phyloP scores from a whole-genome alignment of 768 basidiomycete species.

The Tricholoma hemisulphureum region DNA sequence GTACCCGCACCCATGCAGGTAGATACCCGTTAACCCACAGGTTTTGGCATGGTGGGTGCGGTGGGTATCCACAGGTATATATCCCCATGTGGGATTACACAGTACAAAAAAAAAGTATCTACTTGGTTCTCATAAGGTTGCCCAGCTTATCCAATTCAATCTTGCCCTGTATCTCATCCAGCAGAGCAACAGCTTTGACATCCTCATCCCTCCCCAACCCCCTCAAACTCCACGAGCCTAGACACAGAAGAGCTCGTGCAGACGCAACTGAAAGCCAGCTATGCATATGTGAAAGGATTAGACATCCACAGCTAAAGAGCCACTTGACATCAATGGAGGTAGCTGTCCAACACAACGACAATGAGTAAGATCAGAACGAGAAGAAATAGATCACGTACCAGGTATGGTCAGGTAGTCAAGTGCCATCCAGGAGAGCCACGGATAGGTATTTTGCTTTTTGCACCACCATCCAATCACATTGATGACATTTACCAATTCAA shows the following conservation, averaged over 20 bases:
- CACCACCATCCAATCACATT: slow-evolving; percentile 25
- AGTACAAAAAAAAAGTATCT: not conserved
- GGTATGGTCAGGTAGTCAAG: too few relatives aligned
- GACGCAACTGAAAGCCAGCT: slow-evolving; percentile 18
- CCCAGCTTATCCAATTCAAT: not conserved
- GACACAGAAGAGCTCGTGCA: slow-evolving; percentile 19
- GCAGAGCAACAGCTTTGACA: not conserved
- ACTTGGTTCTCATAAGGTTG: not conserved
- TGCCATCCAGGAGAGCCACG: slow-evolving; percentile 26
- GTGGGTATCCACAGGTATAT: not conserved
- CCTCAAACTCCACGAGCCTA: slow-evolving; percentile 17
- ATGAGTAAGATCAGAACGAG: slow-evolving; percentile 17
- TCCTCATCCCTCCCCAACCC: slow-evolving; percentile 7
- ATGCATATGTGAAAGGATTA: too few relatives aligned
- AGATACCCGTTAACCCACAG: not conserved
- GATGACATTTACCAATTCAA: slow-evolving; percentile 12
- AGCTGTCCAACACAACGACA: too few relatives aligned
- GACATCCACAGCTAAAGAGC: too few relatives aligned
- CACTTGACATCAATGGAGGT: too few relatives aligned
- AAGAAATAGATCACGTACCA: slow-evolving; percentile 17
- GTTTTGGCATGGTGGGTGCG: not conserved
- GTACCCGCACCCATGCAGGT: slow-evolving; percentile 7
- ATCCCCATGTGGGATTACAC: too few relatives aligned
- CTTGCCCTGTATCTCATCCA: too few relatives aligned
- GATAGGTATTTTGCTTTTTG: slow-evolving; percentile 11